Evolutionary conservation across 2,329 filamentous ascomycete genomes (phyloP).

Genomic region (Cladosporium phlei): DNA sequence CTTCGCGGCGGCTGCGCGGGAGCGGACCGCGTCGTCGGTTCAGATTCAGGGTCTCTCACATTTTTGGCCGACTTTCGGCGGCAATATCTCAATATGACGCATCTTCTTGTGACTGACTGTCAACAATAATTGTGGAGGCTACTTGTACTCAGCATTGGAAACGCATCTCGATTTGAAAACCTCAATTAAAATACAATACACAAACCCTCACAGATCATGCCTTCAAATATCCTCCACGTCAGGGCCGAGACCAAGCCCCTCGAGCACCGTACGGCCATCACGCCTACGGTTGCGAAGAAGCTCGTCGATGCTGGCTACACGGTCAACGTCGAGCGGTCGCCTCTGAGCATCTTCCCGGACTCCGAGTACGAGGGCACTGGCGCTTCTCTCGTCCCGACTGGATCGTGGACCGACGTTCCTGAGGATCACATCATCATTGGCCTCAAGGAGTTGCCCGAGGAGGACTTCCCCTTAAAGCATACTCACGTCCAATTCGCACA

Average conservation of each 20-base stretch:
- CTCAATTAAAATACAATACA: not conserved
- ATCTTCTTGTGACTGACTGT: too few species aligned
- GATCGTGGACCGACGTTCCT: constrained; percentile 38
- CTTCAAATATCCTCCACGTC: constrained; percentile 28
- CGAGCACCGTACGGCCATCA: constrained; percentile 36
- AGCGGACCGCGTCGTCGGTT: too few species aligned
- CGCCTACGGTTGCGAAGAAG: constrained; percentile 36
- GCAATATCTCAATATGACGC: too few species aligned
- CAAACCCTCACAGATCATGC: constrained; percentile 19
- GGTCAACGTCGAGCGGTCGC: constrained; percentile 37
- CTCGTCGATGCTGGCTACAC: constrained; percentile 39
- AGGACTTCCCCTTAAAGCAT: constrained; percentile 66
- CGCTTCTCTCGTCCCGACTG: constrained; percentile 36
- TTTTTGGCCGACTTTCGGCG: constrained; percentile 9
- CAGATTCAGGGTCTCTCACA: too few species aligned
- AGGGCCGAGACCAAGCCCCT: constrained; percentile 36
- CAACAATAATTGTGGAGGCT: too few species aligned
- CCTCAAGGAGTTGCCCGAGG: constrained; percentile 44
- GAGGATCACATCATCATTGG: constrained; percentile 37
- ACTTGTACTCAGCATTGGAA: constrained; percentile 5
- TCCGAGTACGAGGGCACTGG: constrained; percentile 38
- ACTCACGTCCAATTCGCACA: constrained; percentile 43
- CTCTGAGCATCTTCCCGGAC: constrained; percentile 37
- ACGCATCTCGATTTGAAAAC: not conserved
- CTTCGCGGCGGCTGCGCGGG: not conserved